Evolutionary conservation across 2,329 filamentous ascomycete genomes (phyloP), one percentile per base, ranked within the genome.

Genomic region (Phaeosphaeriaceae sp.): DNA sequence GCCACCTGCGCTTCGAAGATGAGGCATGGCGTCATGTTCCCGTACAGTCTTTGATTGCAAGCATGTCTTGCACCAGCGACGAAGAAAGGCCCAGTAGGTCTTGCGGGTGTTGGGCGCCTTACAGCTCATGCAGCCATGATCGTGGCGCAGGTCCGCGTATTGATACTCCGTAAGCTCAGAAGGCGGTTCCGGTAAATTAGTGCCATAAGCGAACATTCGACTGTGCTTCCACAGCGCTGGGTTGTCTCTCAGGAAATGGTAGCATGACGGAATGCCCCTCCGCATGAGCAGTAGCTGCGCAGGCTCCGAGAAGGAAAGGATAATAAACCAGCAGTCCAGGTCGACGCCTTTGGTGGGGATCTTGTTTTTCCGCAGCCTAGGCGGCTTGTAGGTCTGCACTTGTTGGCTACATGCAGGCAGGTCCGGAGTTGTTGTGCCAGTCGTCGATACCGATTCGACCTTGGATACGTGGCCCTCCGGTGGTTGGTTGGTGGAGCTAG

Each of bases 41-140:
- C 69, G 70, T 40, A 75, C 51, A 6, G 70, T 74, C 52, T 78
- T 78, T 10, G 63, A 60, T 17, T 70, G 68, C 50, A 80, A 66
- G 58, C 78, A 80, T 9, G 63, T 61, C 52, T 77, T 76, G 63
- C 79, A 81, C 77, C 77, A 80, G n/a, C 79, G 75, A 11, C 77
- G 73, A 22, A 77, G 71, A 51, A 80, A 80, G 1, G 76, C 76
- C 79, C 79, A 81, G 57, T 80, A 81, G 4, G 77, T 78, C 63
- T 79, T 80, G 61, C 78, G 71, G 7, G 77, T 77, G 32, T 68
- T 71, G 5, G 64, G 66, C 13, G 76, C 68, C 15, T 66, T 63
- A 61, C 78, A 80, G 28, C 69, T 73, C 71, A 77, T 77, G 64
- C 79, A 80, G 24, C 77, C 77, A 50, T 74, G 71, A 8, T 77